Conservation (phyloP, 2,329 filamentous ascomycete genomes). For the Diaporthe helianthi region DNA sequence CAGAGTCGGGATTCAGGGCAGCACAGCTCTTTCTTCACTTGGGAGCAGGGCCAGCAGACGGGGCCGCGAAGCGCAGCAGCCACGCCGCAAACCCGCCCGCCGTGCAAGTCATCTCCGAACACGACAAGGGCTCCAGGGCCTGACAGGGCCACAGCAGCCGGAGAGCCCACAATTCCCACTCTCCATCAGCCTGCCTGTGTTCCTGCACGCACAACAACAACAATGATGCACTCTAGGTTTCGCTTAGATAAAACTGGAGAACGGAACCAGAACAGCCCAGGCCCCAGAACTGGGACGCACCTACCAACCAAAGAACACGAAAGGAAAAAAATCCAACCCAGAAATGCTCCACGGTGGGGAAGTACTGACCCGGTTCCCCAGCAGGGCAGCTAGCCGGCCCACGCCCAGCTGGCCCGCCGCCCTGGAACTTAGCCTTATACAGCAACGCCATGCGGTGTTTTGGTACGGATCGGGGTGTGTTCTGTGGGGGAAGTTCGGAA, state of each 20-base stretch:
- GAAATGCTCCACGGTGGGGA: not conserved
- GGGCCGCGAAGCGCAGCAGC: conserved; percentile 1
- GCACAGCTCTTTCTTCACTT: not conserved
- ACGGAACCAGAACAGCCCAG: not conserved
- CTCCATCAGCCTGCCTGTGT: too few relatives aligned
- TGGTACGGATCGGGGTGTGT: not conserved
- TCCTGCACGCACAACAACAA: not conserved
- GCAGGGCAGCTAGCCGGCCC: not conserved
- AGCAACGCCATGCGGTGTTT: not conserved
- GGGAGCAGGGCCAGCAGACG: not conserved
- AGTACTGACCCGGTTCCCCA: not conserved
- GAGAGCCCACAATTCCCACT: not conserved
- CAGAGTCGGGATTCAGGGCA: not conserved
- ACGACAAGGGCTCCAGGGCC: conserved; percentile 2
- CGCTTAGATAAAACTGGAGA: not conserved
- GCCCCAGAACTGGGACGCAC: not conserved
- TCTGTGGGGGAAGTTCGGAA: not conserved
- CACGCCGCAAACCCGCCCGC: not conserved
- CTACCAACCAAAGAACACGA: not conserved
- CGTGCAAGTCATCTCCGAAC: conserved; percentile 20
- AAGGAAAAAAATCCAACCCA: not conserved
- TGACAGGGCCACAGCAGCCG: too few relatives aligned
- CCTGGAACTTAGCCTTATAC: not conserved
- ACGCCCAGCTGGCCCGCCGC: conserved; percentile 17
- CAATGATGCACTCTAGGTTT: not conserved